Base-by-base conservation (phyloP, 129 eudicot species). In the Saussurea involucrata region DNA sequence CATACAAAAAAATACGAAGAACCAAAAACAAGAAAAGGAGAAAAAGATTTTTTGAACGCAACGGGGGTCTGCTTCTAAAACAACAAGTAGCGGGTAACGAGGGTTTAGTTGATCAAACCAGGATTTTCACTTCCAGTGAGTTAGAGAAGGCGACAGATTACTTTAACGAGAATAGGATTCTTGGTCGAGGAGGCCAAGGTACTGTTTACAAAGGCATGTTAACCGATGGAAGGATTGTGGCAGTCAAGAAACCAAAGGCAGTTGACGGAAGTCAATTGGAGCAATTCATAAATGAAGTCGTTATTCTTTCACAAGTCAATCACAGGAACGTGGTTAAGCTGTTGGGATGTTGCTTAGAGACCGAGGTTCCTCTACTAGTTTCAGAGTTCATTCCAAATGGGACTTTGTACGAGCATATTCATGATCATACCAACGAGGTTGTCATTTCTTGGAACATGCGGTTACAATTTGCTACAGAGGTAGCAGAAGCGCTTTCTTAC, bases 111-210 rank as follows among this genome's bases (percentile, higher is more conserved):
- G 73, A 80, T 40, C 76, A 64, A 68, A 66, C 75, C 57, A 83
- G 27, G 60, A 60, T 83, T 53, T 83, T 83, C 78, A 83, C 81
- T 11, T 76, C 81, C 4, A 15, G 3, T 46, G 87, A 79, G 63
- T 53, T 83, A 24, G 81, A 74, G 25, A 83, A 79, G 37, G 87
- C 87, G 12, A 83, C 84, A 0, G 81, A 83, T 57, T 2, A 69
- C 77, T 83, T 83, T 25, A 79, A 74, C 20, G 77, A 73, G 18
- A 79, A 79, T 9, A 61, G 87, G 13, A 34, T 83, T 29, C 72
- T 83, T 61, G 87, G 87, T 1, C 69, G 69, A 44, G 87, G 87
- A 31, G 87, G 87, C 3, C 83, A 79, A 63, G 87, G 87, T 20
- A 83, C 83, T 4, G 86, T 82, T 1, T 77, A 77, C 55, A 82